Evolutionary conservation across 768 basidiomycete genomes (phyloP), one percentile per base, ranked within the genome.

Genomic region (Daedalea quercina): DNA sequence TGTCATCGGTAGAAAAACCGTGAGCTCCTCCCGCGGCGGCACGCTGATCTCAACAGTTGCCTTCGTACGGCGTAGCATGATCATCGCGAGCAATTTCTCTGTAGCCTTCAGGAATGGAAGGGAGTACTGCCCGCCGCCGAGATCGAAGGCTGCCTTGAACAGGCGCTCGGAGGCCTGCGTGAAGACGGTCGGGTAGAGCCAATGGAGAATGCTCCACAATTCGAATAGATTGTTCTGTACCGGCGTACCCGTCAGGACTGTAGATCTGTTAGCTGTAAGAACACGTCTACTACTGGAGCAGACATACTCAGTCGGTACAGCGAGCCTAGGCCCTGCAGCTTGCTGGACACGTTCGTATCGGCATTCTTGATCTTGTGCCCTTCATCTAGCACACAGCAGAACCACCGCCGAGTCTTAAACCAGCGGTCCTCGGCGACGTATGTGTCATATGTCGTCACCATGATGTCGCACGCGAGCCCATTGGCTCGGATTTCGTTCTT

Each of bases 351-450:
- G 23, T 76, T 74, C 22, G 79, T 79, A 33, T 78, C 80, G 9
- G 79, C 67, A 56, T 87, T 87, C 69, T 87, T 87, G 69, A 89
- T 84, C 59, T 75, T 77, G 67, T 89, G 87, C 4, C 82, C 82
- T 61, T 84, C 82, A 55, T 84, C 82, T 12, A 84, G 73, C 6
- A 82, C 80, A 54, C 77, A 76, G 52, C 80, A 81, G 22, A 64
- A 75, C 80, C 74, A 88, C 45, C 70, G 76, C 17, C 69, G 73
- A 44, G 67, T 73, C 69, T 80, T 88, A 72, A 84, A 77, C 81
- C 82, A 84, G 8, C 55, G 47, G 35, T 80, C 72, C 50, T 85
- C 80, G 33, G 76, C 70, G 51, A 75, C 76, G 54, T 79, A 87
- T 1, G 70, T 60, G 25, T 89, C 87, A 60, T 88, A 88, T 1